phyloP scores from a whole-genome alignment of 2,329 filamentous ascomycete species.

The Clarireedia hainanense region DNA sequence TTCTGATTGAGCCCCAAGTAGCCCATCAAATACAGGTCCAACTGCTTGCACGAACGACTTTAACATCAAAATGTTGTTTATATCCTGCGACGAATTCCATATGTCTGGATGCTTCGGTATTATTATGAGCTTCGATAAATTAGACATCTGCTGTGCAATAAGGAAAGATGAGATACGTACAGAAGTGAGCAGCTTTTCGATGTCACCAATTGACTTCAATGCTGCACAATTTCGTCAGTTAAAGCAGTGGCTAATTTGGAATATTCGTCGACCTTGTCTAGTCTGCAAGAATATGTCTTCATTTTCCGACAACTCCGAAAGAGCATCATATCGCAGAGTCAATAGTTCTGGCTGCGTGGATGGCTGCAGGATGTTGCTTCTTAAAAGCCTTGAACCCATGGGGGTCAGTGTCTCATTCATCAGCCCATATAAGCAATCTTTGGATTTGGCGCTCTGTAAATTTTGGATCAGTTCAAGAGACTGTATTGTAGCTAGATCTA shows the following conservation, averaged over 20 bases:
- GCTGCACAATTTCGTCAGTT: slow-evolving; percentile 35
- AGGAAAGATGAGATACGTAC: slow-evolving; percentile 35
- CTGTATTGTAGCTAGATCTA: slow-evolving; percentile 79
- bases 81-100: slow-evolving; percentile 65
- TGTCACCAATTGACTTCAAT: slow-evolving; percentile 67
- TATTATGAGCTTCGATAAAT: slow-evolving; percentile 57
- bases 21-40: slow-evolving; percentile 56
- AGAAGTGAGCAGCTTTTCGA: slow-evolving; percentile 71
- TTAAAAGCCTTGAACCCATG: slow-evolving; percentile 79
- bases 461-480: slow-evolving; percentile 91
- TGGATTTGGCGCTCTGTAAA: slow-evolving; percentile 66
- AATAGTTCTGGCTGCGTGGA: slow-evolving; percentile 65
- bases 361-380: slow-evolving; percentile 83
- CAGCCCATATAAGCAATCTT: slow-evolving; percentile 74
- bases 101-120: slow-evolving; percentile 59
- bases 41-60: slow-evolving; percentile 73
- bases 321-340: slow-evolving; percentile 65
- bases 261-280: slow-evolving; percentile 48
- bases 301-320: slow-evolving; percentile 73
- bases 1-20: slow-evolving; percentile 54
- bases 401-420: slow-evolving; percentile 79
- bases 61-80: slow-evolving; percentile 80
- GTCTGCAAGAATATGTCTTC: slow-evolving; percentile 79
- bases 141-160: slow-evolving; percentile 15
- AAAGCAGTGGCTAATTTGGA: too few relatives aligned